A percentile compares a stretch with the other conserved stretches of the same genome.
phyloP scores from a whole-genome alignment of 257 asterid species.

The Agastache rugosa region DNA sequence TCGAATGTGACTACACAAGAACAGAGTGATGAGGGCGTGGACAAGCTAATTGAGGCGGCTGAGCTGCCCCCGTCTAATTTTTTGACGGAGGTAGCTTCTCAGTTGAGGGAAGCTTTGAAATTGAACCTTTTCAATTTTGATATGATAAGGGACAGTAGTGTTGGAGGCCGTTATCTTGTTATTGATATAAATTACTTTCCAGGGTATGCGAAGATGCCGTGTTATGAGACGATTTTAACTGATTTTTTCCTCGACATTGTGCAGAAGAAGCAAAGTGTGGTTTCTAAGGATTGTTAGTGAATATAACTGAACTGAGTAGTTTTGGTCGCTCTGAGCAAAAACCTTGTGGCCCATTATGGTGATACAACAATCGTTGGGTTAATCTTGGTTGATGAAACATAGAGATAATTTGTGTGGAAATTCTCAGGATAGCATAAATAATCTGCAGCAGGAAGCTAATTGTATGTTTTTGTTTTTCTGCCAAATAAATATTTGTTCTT shows the following conservation, averaged over 20 bases:
- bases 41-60: constrained; percentile 51
- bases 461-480: constrained; percentile 23
- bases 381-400: constrained; percentile 18
- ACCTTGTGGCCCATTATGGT: neutral
- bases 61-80: constrained; percentile 64
- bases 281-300: constrained; percentile 18
- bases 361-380: too few relatives aligned
- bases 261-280: constrained; percentile 40
- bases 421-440: constrained; percentile 24
- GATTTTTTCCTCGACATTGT: constrained; percentile 72
- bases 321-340: neutral
- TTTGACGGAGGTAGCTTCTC: constrained; percentile 59
- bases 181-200: constrained; percentile 92
- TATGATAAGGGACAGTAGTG: constrained; percentile 66
- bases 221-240: constrained; percentile 63
- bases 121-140: constrained; percentile 85
- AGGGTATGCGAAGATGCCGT: constrained; percentile 79
- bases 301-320: constrained; percentile 26
- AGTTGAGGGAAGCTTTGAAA: constrained; percentile 60
- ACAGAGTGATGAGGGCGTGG: constrained; percentile 43
- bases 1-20: constrained; percentile 58
- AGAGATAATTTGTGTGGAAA: constrained; percentile 10
- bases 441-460: constrained; percentile 17
- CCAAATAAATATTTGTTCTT: constrained; percentile 21
- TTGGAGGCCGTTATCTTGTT: constrained; percentile 59